phyloP scores from a whole-genome alignment of 2,329 filamentous ascomycete genomes.

The Thyridium curvatum region DNA sequence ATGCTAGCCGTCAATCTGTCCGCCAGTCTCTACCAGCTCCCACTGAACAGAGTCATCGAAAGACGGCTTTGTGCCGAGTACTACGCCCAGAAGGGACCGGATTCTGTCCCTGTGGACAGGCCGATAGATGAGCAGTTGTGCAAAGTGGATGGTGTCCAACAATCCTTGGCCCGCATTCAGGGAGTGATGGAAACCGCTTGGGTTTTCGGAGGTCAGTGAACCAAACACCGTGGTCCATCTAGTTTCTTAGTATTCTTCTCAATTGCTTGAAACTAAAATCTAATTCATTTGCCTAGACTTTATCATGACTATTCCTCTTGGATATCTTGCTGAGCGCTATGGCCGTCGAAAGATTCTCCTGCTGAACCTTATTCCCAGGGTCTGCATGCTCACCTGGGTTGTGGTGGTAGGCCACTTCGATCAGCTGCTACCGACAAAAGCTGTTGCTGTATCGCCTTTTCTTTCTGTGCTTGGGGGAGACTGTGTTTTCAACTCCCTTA shows the following conservation, averaged over 20 bases:
- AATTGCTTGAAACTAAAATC: background rate
- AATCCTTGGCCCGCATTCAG: constrained; percentile 43
- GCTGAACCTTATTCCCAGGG: constrained; percentile 35
- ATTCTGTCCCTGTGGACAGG: constrained; percentile 17
- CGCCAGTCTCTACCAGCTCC: constrained; percentile 40
- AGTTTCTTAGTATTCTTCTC: no score
- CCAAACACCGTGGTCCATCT: background rate
- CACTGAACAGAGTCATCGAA: constrained; percentile 39
- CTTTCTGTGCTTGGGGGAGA: constrained; percentile 42
- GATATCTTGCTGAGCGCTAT: constrained; percentile 36
- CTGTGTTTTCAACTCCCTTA: constrained; percentile 43
- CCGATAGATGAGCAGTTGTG: constrained; percentile 44
- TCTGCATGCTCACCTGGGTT: constrained; percentile 32
- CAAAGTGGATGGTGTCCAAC: constrained; percentile 45
- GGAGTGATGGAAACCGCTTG: constrained; percentile 42
- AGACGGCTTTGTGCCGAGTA: constrained; percentile 42
- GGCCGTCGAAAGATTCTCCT: constrained; percentile 31
- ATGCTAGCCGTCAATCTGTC: constrained; percentile 40
- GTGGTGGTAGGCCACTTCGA: constrained; percentile 31
- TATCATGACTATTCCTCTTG: constrained; percentile 40
- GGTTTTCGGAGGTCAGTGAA: constrained; percentile 36
- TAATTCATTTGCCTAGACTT: constrained; percentile 29
- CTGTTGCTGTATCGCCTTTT: constrained; percentile 31
- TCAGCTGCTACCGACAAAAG: constrained; percentile 25
- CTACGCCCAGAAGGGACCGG: constrained; percentile 27